Conservation (phyloP, 768 basidiomycete species). For the Multifurca ochricompacta region DNA sequence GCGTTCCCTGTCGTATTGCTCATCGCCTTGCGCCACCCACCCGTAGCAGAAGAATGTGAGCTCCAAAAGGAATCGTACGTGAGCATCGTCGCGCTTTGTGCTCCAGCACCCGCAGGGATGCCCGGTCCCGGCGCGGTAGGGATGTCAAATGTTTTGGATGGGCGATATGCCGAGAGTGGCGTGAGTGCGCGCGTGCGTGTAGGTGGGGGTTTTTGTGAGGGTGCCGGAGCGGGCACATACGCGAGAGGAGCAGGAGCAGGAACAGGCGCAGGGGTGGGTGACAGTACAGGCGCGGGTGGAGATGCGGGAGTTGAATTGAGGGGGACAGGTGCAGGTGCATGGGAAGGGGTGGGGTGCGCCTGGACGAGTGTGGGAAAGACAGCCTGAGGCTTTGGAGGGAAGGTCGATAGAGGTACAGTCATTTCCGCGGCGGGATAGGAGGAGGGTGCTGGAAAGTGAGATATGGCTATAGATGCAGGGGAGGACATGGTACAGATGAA, state of each 20-base stretch:
- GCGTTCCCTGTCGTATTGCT: neutral
- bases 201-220: neutral
- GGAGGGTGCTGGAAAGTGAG: neutral
- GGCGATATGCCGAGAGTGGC: neutral
- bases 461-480: neutral
- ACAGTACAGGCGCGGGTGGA: neutral
- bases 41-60: conserved; percentile 11
- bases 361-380: neutral
- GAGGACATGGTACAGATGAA: neutral
- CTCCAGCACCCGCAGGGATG: neutral
- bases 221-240: neutral
- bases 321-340: neutral
- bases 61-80: conserved; percentile 23
- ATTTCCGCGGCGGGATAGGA: neutral
- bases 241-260: neutral
- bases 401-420: conserved; percentile 1
- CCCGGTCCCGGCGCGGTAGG: conserved; percentile 14
- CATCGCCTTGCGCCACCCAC: conserved; percentile 15
- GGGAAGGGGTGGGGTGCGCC: neutral
- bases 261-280: neutral
- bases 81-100: conserved; percentile 9
- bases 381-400: neutral
- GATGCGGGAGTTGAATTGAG: neutral
- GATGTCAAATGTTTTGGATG: conserved; percentile 19
- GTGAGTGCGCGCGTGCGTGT: neutral